These are phyloP conservation scores for Trichoderma asperellum DNA, from an alignment of 2,329 filamentous ascomycete species.

Conservation along the genomic window DNA sequence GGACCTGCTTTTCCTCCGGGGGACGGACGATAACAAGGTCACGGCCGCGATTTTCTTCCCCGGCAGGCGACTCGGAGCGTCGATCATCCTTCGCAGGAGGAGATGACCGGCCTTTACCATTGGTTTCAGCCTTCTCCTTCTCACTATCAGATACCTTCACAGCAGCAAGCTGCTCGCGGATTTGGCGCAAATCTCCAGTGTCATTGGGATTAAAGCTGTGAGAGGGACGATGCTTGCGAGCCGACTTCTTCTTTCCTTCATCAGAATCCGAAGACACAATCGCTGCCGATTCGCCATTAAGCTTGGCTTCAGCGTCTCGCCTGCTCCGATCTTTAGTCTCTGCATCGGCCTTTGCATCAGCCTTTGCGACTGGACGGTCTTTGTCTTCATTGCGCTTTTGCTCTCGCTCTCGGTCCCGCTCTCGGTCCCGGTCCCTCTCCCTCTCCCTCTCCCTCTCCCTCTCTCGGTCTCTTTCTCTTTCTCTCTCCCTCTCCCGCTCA, in stretches of 20 bases:
- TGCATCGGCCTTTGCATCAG: conserved; percentile 23
- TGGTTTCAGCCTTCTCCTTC: conserved; percentile 24
- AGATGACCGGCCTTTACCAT: conserved; percentile 26
- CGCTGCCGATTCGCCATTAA: conserved; percentile 41
- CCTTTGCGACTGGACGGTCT: conserved; percentile 29
- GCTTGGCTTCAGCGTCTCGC: conserved; percentile 46
- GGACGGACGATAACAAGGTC: conserved; percentile 43
- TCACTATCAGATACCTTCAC: conserved; percentile 40
- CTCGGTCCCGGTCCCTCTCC: neutral
- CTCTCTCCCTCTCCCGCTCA: neutral
- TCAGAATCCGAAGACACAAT: conserved; percentile 47
- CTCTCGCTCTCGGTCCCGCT: neutral
- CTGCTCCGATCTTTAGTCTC: conserved; percentile 40
- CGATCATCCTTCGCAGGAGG: conserved; percentile 32
- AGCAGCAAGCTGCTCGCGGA: conserved; percentile 56
- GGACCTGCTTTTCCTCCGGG: conserved; percentile 55
- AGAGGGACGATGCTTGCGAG: conserved; percentile 46
- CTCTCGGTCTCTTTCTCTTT: neutral
- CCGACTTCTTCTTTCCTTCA: conserved; percentile 43
- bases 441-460: neutral
- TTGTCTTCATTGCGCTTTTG: conserved; percentile 30
- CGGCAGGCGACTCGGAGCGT: conserved; percentile 29
- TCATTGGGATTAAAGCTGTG: conserved; percentile 58
- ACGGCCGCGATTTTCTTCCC: conserved; percentile 48
- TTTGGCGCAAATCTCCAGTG: conserved; percentile 51